Percentiles rank a stretch among this genome's conserved stretches.
Evolutionary conservation across 1,139 yeast species (phyloP).

Genomic region (Taiozyma sp.): DNA sequence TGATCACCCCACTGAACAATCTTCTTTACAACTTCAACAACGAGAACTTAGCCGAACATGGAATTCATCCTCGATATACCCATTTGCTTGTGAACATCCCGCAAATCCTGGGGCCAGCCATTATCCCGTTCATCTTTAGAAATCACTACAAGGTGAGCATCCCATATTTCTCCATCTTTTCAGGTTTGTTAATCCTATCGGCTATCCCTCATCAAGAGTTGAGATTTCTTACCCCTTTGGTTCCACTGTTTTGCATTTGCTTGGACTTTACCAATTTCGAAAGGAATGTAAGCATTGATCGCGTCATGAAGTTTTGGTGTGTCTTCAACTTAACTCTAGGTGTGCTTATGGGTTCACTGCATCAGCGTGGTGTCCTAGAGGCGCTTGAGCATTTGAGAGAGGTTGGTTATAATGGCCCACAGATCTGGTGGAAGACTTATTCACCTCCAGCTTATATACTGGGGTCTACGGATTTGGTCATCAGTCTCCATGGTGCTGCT

Average conservation of each 20-base stretch:
- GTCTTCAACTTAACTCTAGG: constrained; percentile 59
- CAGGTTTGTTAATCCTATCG: constrained; percentile 64
- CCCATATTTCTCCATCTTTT: constrained; percentile 53
- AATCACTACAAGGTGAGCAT: constrained; percentile 23
- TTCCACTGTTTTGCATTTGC: constrained; percentile 68
- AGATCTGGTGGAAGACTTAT: constrained; percentile 92
- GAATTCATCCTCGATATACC: constrained; percentile 73
- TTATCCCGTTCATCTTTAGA: constrained; percentile 39
- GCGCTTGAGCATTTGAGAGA: constrained; percentile 40
- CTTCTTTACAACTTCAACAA: constrained; percentile 59
- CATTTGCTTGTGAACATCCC: constrained; percentile 78
- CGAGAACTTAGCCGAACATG: constrained; percentile 69
- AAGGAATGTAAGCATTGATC: constrained; percentile 17
- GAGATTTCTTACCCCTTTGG: constrained; percentile 72
- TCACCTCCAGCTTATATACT: constrained; percentile 90
- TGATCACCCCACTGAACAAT: constrained; percentile 75
- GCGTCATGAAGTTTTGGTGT: constrained; percentile 49
- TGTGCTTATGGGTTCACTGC: constrained; percentile 70
- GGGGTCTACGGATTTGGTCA: constrained; percentile 33
- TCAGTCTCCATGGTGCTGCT: constrained; percentile 8
- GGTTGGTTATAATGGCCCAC: constrained; percentile 28
- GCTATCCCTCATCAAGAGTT: constrained; percentile 87
- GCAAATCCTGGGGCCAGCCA: constrained; percentile 73
- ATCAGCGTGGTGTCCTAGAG: constrained; percentile 88
- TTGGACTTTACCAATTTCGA: constrained; percentile 39